A percentile compares a stretch with the other conserved stretches of the same genome.
Evolutionary conservation across 139 green algal species (phyloP).

Genomic region (Desmodesmus armatus): DNA sequence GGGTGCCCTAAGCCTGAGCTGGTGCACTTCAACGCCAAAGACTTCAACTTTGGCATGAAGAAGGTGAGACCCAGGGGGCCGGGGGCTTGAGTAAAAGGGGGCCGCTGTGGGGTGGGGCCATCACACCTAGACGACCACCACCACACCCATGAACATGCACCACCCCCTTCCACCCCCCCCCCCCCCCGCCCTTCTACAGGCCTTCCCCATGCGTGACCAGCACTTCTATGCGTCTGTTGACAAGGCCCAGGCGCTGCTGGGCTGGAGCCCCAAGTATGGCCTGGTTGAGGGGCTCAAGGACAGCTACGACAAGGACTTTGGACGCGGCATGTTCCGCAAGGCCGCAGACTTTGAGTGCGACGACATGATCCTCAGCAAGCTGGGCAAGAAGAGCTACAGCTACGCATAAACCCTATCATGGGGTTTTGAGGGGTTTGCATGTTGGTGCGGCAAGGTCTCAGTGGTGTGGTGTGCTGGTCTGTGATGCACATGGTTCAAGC

Average conservation of each 20-base stretch:
- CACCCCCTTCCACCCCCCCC: not conserved
- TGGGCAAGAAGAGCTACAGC: slow-evolving; percentile 24
- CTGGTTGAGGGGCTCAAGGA: slow-evolving; percentile 92
- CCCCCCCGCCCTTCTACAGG: slow-evolving; percentile 59
- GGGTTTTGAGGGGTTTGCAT: too few species aligned
- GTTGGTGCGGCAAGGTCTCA: too few species aligned
- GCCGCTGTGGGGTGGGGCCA: too few species aligned
- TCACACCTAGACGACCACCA: not conserved
- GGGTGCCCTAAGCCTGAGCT: slow-evolving; percentile 90
- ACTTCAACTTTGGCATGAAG: slow-evolving; percentile 94
- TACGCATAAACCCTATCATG: slow-evolving; percentile 5
- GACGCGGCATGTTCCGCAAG: slow-evolving; percentile 91
- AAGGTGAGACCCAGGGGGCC: too few species aligned
- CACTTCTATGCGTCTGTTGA: slow-evolving; percentile 97
- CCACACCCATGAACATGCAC: not conserved
- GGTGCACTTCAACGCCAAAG: slow-evolving; percentile 96
- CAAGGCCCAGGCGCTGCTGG: slow-evolving; percentile 90
- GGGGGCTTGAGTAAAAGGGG: too few species aligned
- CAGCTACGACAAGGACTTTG: slow-evolving; percentile 96
- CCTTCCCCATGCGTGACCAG: slow-evolving; percentile 97
- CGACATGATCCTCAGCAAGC: slow-evolving; percentile 89
- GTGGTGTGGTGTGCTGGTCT: not conserved
- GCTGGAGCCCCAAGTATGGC: slow-evolving; percentile 92
- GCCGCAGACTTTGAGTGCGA: slow-evolving; percentile 91
- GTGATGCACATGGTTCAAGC: not conserved